phyloP scores from a whole-genome alignment of 2,329 filamentous ascomycete genomes.

The Zymoseptoria passerinii region DNA sequence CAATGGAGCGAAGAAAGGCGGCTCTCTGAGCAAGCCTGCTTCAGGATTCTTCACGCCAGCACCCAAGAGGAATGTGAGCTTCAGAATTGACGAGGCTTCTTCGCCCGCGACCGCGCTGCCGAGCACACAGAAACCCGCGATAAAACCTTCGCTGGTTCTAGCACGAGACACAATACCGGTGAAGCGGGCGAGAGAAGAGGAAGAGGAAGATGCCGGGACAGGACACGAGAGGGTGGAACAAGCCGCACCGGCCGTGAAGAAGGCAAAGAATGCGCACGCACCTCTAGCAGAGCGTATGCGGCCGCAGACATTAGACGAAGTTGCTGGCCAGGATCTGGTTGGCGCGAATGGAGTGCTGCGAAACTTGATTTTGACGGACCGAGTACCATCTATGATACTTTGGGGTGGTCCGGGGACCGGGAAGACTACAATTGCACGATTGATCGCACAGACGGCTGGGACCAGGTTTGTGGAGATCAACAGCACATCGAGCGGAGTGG shows the following conservation, averaged over 20 bases:
- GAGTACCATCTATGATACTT: slow-evolving; percentile 88
- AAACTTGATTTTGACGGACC: slow-evolving; percentile 73
- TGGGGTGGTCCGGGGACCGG: slow-evolving; percentile 79
- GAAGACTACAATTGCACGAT: slow-evolving; percentile 85
- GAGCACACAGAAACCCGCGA: slow-evolving; percentile 14
- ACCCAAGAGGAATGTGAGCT: slow-evolving; percentile 32
- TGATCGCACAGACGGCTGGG: slow-evolving; percentile 74
- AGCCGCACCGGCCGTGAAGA: slow-evolving; percentile 50
- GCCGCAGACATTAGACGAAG: slow-evolving; percentile 71
- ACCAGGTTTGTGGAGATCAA: slow-evolving; percentile 93
- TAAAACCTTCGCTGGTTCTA: slow-evolving; percentile 7
- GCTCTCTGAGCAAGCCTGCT: slow-evolving; percentile 32
- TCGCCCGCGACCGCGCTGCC: slow-evolving; percentile 13
- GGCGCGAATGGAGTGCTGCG: slow-evolving; percentile 76
- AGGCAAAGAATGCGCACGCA: slow-evolving; percentile 58
- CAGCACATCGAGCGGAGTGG: slow-evolving; percentile 78
- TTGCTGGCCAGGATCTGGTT: slow-evolving; percentile 86
- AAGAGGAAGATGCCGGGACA: slow-evolving; percentile 10
- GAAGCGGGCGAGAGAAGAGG: slow-evolving; percentile 23
- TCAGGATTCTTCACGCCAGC: slow-evolving; percentile 50
- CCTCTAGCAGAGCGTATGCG: slow-evolving; percentile 93
- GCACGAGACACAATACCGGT: slow-evolving; percentile 17
- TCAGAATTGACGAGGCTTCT: slow-evolving; percentile 22
- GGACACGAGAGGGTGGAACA: slow-evolving; percentile 15
- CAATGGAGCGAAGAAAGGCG: slow-evolving; percentile 20